These are phyloP conservation scores for Termitomyces sp. DNA, from an alignment of 768 basidiomycete species.

Conservation along the genomic window DNA sequence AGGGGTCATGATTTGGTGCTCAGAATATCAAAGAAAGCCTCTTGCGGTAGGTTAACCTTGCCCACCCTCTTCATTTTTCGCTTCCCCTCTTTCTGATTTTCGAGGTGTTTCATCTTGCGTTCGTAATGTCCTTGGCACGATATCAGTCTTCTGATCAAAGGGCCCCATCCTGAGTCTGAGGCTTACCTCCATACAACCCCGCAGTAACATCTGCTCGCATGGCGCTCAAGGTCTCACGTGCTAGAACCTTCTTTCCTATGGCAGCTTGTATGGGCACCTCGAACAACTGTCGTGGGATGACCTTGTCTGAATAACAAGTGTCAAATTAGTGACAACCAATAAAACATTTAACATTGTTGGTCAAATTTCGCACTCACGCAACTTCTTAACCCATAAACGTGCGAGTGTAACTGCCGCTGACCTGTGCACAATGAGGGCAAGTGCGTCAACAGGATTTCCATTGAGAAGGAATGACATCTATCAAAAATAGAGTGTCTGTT, in stretches of 20 bases:
- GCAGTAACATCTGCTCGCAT: conserved; percentile 91
- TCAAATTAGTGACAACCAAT: background rate
- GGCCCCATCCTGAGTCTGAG: background rate
- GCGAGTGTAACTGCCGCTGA: conserved; percentile 75
- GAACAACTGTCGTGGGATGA: conserved; percentile 89
- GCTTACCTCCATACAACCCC: conserved; percentile 82
- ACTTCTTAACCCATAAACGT: conserved; percentile 84
- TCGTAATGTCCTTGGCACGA: conserved; percentile 71
- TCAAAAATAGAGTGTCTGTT: background rate
- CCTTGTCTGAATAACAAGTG: conserved; percentile 56
- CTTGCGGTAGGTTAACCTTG: conserved; percentile 87
- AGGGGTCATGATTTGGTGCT: conserved; percentile 41
- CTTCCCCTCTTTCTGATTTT: conserved; percentile 93
- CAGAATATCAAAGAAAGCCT: conserved; percentile 92
- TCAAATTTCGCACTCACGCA: conserved; percentile 55
- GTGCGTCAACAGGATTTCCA: conserved; percentile 84
- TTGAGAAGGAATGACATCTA: conserved; percentile 93
- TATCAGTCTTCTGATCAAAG: background rate
- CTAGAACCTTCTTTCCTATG: conserved; percentile 82
- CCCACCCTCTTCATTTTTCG: conserved; percentile 85
- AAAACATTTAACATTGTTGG: background rate
- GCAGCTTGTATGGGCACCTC: conserved; percentile 96
- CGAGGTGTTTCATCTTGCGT: conserved; percentile 85
- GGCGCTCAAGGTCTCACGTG: conserved; percentile 85
- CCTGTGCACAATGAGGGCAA: conserved; percentile 88